These are phyloP conservation scores for Pugionium dolabratum DNA, from an alignment of 345 rosid species.

Conservation along the genomic window DNA sequence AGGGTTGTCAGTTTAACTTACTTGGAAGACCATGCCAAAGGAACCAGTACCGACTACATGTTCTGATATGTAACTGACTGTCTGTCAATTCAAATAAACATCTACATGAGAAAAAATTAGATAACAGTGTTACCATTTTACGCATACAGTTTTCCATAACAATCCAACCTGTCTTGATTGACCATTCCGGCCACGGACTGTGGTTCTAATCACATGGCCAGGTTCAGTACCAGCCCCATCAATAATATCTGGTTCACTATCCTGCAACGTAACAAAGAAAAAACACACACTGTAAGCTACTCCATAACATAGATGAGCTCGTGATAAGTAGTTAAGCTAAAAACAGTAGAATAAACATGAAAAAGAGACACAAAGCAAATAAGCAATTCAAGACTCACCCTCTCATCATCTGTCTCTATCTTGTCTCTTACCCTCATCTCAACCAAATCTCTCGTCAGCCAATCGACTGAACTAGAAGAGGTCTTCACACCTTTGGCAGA, in stretches of 20 bases:
- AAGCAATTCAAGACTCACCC: conserved; percentile 55
- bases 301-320: conserved; percentile 3
- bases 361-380: background rate
- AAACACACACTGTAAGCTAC: conserved; percentile 10
- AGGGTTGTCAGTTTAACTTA: conserved; percentile 41
- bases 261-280: conserved; percentile 52
- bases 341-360: conserved; percentile 6
- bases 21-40: conserved; percentile 89
- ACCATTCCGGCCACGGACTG: conserved; percentile 88
- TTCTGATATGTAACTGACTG: conserved; percentile 83
- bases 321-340: background rate
- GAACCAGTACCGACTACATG: conserved; percentile 97
- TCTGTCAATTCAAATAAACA: conserved; percentile 52
- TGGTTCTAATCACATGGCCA: conserved; percentile 86
- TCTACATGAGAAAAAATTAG: conserved; percentile 22
- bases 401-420: conserved; percentile 77
- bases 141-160: conserved; percentile 46
- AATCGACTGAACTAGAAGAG: conserved; percentile 94
- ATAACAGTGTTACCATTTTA: background rate
- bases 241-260: conserved; percentile 83
- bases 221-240: conserved; percentile 94
- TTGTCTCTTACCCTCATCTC: conserved; percentile 90
- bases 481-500: conserved; percentile 76
- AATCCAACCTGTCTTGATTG: conserved; percentile 81
- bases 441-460: conserved; percentile 93